Conservation (phyloP, 441 rosid genomes). For the Breynia disticha region DNA sequence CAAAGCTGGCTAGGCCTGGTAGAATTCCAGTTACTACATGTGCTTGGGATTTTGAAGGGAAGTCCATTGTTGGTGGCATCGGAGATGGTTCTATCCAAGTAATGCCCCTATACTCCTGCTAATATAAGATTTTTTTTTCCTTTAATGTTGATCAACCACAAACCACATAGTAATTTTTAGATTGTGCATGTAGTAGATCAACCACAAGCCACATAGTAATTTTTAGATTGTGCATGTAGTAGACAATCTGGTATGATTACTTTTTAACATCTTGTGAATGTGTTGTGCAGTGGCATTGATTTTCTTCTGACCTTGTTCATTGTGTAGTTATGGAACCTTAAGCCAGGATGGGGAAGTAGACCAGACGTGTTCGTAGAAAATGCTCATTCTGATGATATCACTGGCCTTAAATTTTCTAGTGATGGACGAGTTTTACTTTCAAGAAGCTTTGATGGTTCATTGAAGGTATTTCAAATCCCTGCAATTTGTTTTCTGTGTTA, state of each 20-base stretch:
- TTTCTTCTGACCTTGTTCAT: neutral
- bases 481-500: slow-evolving; percentile 8
- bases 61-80: slow-evolving; percentile 76
- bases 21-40: slow-evolving; percentile 90
- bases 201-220: neutral
- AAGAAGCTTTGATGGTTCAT: slow-evolving; percentile 82
- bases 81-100: slow-evolving; percentile 99
- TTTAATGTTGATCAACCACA: neutral
- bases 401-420: slow-evolving; percentile 83
- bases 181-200: neutral
- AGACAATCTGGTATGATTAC: neutral
- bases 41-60: slow-evolving; percentile 91
- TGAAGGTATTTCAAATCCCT: slow-evolving; percentile 49
- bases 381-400: slow-evolving; percentile 90
- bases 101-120: slow-evolving; percentile 10
- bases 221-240: neutral
- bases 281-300: neutral
- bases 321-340: slow-evolving; percentile 78
- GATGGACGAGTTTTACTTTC: slow-evolving; percentile 69
- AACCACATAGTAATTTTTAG: neutral
- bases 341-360: slow-evolving; percentile 99
- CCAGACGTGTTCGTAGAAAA: slow-evolving; percentile 73
- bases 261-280: neutral
- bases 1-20: slow-evolving; percentile 97
- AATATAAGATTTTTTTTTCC: neutral